Base-by-base conservation (phyloP, 257 asterid genomes). In the Fraxinus cuspidata region DNA sequence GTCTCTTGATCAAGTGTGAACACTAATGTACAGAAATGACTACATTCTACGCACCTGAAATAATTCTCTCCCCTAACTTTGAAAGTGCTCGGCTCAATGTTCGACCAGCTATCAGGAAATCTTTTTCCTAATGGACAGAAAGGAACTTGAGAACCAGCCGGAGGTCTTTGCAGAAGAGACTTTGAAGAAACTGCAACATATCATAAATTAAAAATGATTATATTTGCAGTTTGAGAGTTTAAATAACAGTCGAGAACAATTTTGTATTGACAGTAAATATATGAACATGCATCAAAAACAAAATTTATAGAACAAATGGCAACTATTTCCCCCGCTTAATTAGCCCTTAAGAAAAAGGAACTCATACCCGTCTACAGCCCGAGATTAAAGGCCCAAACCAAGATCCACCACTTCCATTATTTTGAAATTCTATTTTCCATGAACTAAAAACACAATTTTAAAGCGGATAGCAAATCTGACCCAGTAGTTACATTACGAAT, bases 71-170 rank as follows among this genome's bases (percentile, higher is more conserved):
- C 98, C 77, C 99, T 87, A 79, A 96, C 87, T 83, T 87, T 88
- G 80, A 93, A 96, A 72, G 91, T 87, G 74, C 96, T 89, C 0
- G 98, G 95, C 83, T 93, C 97, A 73, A 96, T 85, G 1, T 83
- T 92, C 6, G 99, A 93, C 99, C 99, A 96, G 85, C 90, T 93
- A 79, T 93, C 96, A 0, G 95, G 88, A 71, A 92, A 87, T 85
- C 90, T 89, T 89, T 96, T 96, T 79, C 91, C 98, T 85, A 88
- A 71, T 25, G 97, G 98, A 70, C 95, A 92, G 68, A 86, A 91
- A 2, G 98, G 97, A 53, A 96, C 96, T 83, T 96, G 99, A 34
- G 98, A 82, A 78, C 99, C 99, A 35, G 98, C 98, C 74, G 88
- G 74, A 35, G 98, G 99, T 75, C 95, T 90, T 72, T 80, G 95